Conservation (phyloP, 2,329 filamentous ascomycete species). For the Arthrobotrys entomopaga region DNA sequence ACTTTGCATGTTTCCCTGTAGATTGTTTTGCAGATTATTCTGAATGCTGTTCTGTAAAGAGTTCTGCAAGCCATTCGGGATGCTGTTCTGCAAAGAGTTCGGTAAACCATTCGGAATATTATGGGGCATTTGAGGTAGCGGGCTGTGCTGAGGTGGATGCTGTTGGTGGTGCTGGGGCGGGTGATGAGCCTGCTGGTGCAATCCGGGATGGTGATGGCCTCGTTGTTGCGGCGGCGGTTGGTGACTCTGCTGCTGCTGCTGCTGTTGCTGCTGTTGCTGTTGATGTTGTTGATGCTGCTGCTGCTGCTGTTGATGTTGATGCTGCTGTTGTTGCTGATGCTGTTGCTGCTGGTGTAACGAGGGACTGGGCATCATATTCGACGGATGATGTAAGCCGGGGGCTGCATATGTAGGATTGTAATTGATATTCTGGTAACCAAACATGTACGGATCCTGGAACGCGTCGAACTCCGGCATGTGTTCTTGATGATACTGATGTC, state of each 20-base stretch:
- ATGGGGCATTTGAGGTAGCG: constrained; percentile 43
- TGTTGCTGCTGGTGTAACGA: constrained; percentile 57
- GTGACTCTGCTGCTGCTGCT: constrained; percentile 55
- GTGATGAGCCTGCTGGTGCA: constrained; percentile 57
- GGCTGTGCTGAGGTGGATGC: constrained; percentile 54
- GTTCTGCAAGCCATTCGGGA: constrained; percentile 43
- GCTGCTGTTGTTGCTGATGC: constrained; percentile 54
- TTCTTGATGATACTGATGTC: constrained; percentile 53
- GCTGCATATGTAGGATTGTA: constrained; percentile 47
- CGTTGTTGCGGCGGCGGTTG: constrained; percentile 57
- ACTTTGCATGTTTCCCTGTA: constrained; percentile 31
- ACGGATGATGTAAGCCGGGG: constrained; percentile 47
- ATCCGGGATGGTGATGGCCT: constrained; percentile 56
- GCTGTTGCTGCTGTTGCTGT: constrained; percentile 55
- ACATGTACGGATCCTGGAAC: constrained; percentile 52
- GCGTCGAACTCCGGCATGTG: constrained; percentile 54
- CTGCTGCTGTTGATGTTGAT: constrained; percentile 56
- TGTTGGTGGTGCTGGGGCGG: constrained; percentile 56
- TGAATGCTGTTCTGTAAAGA: constrained; percentile 38
- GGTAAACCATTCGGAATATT: constrained; percentile 35
- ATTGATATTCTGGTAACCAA: constrained; percentile 46
- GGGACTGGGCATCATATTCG: constrained; percentile 51
- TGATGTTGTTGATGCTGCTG: constrained; percentile 54
- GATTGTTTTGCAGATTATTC: constrained; percentile 26
- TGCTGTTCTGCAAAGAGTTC: constrained; percentile 37